phyloP scores from a whole-genome alignment of 108 stramenopile genomes.

The Asterionellopsis glacialis region DNA sequence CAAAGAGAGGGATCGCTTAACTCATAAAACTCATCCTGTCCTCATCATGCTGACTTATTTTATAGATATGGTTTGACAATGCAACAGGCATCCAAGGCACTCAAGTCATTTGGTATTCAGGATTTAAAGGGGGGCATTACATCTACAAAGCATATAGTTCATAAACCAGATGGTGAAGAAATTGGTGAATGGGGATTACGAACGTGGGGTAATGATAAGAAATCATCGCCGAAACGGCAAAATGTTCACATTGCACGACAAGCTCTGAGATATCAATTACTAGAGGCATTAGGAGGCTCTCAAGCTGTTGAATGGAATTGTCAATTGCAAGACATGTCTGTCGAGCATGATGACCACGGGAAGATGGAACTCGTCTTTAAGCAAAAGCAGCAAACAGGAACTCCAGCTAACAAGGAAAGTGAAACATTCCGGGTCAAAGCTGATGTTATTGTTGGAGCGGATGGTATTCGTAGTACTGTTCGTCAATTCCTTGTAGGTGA shows the following conservation, averaged over 20 bases:
- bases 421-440: conserved; percentile 23
- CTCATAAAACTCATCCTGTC: too few species aligned
- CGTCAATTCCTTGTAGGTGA: conserved; percentile 42
- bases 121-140: conserved; percentile 43
- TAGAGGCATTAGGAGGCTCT: conserved; percentile 37
- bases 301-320: conserved; percentile 49
- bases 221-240: conserved; percentile 47
- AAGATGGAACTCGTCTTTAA: conserved; percentile 32
- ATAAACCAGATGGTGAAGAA: conserved; percentile 62
- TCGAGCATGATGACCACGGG: conserved; percentile 3
- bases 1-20: too few species aligned
- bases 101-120: conserved; percentile 51
- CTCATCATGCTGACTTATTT: conserved; percentile 1
- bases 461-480: conserved; percentile 83
- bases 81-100: conserved; percentile 80
- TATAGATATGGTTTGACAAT: conserved; percentile 77
- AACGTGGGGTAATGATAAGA: conserved; percentile 49
- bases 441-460: conserved; percentile 84
- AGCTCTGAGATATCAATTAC: conserved; percentile 48
- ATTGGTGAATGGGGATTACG: conserved; percentile 85
- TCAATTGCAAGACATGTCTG: conserved; percentile 31
- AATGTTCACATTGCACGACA: conserved; percentile 83
- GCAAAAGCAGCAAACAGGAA: conserved; percentile 22
- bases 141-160: conserved; percentile 74
- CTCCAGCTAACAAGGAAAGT: conserved; percentile 19